These are phyloP conservation scores for Candida broadrunensis DNA, from an alignment of 805 yeast genomes.

Conservation along the genomic window DNA sequence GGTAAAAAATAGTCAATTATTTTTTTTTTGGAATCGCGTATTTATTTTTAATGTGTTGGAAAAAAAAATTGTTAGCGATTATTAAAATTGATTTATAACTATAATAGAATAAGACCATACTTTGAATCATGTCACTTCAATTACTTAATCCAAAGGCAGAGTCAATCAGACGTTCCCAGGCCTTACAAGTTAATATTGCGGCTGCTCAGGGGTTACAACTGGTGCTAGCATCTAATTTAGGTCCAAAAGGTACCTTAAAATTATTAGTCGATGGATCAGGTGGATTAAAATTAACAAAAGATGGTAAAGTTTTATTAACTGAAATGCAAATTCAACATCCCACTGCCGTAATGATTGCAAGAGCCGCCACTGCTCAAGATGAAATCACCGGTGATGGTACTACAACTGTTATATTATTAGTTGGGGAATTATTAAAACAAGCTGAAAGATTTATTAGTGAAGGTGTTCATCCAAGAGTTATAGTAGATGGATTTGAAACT, in stretches of 20 bases:
- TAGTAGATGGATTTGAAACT: constrained; percentile 91
- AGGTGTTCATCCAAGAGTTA: constrained; percentile 93
- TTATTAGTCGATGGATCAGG: constrained; percentile 98
- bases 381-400: constrained; percentile 99
- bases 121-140: constrained; percentile 53
- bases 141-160: constrained; percentile 96
- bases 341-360: constrained; percentile 58
- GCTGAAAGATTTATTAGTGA: constrained; percentile 89
- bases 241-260: constrained; percentile 96
- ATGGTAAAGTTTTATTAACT: constrained; percentile 87
- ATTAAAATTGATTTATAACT: no score
- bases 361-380: constrained; percentile 98
- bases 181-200: constrained; percentile 88
- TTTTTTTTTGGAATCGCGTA: background rate
- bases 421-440: constrained; percentile 91
- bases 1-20: background rate
- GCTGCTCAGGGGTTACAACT: constrained; percentile 97
- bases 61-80: background rate
- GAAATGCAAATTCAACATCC: constrained; percentile 89
- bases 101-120: background rate
- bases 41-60: background rate
- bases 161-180: constrained; percentile 92
- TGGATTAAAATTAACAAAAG: constrained; percentile 90
- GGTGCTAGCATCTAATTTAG: constrained; percentile 86
- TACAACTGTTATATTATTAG: constrained; percentile 89